Percentiles rank a stretch among this genome's conserved stretches.
Conservation (phyloP, 208 protist genomes). For the Leishmania guyanensis region DNA sequence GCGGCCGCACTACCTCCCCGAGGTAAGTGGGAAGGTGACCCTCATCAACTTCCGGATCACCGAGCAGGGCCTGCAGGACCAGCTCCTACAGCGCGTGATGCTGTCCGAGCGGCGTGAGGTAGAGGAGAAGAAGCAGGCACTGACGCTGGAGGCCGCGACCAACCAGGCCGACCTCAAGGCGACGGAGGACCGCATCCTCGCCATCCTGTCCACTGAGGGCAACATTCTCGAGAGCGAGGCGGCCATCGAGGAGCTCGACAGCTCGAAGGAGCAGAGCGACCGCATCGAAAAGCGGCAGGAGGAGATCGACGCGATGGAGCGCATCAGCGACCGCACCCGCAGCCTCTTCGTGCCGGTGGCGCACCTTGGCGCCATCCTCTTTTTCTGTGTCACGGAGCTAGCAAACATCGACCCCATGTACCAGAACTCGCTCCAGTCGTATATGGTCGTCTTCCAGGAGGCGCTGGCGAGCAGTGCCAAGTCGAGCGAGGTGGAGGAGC, state of each 20-base stretch:
- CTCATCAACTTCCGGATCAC: slow-evolving; percentile 98
- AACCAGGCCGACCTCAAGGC: slow-evolving; percentile 90
- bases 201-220: slow-evolving; percentile 85
- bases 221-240: slow-evolving; percentile 96
- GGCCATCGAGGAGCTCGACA: slow-evolving; percentile 94
- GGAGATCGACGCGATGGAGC: slow-evolving; percentile 96
- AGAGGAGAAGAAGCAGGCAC: slow-evolving; percentile 95
- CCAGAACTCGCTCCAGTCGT: slow-evolving; percentile 97
- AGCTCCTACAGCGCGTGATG: slow-evolving; percentile 96
- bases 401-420: slow-evolving; percentile 97
- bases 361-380: slow-evolving; percentile 94
- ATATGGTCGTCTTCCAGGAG: slow-evolving; percentile 95
- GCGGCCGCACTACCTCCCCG: slow-evolving; percentile 97
- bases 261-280: slow-evolving; percentile 95
- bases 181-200: slow-evolving; percentile 92
- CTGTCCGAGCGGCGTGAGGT: slow-evolving; percentile 94
- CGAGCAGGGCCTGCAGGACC: slow-evolving; percentile 95
- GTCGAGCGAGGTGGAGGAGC: slow-evolving; percentile 74
- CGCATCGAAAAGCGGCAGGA: slow-evolving; percentile 94
- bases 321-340: slow-evolving; percentile 96
- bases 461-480: slow-evolving; percentile 82
- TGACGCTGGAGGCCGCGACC: slow-evolving; percentile 92
- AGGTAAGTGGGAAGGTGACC: slow-evolving; percentile 96
- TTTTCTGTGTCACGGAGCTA: slow-evolving; percentile 98
- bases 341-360: slow-evolving; percentile 95